Conservation (phyloP, 2,329 filamentous ascomycete species). For the Fonsecaea erecta region DNA sequence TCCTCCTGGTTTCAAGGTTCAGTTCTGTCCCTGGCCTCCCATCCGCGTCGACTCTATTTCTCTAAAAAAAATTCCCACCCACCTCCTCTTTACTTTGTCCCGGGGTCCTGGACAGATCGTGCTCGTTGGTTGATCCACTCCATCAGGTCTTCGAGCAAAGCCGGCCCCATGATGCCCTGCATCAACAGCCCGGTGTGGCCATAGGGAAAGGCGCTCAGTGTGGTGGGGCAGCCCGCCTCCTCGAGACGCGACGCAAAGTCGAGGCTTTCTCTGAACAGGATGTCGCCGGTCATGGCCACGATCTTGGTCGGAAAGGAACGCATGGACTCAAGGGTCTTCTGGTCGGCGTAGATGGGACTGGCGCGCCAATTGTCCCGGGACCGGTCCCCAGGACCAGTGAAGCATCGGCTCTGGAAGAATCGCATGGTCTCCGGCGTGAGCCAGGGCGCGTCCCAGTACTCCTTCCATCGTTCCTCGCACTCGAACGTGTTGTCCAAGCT, state of each 20-base stretch:
- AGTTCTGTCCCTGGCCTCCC: too few species aligned
- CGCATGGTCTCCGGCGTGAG: background rate
- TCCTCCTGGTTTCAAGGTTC: too few species aligned
- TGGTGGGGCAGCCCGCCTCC: background rate
- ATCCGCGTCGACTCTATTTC: too few species aligned
- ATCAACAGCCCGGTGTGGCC: background rate
- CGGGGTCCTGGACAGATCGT: too few species aligned
- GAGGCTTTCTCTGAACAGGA: background rate
- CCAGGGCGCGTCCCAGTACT: background rate
- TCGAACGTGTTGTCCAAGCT: constrained; percentile 1
- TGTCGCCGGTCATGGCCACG: background rate
- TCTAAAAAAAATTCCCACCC: too few species aligned
- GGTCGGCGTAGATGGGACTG: background rate
- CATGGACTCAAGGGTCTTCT: background rate
- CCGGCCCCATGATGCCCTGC: background rate
- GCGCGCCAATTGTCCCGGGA: background rate
- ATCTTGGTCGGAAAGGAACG: background rate
- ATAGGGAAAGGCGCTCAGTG: background rate
- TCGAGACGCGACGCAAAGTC: background rate
- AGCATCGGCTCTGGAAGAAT: background rate
- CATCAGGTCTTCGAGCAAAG: background rate
- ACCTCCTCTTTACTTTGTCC: too few species aligned
- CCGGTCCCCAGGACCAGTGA: background rate
- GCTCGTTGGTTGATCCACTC: background rate
- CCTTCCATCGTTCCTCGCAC: background rate